Base-by-base conservation (phyloP, 352 stramenopile species). In the Globisporangium megalacanthum region DNA sequence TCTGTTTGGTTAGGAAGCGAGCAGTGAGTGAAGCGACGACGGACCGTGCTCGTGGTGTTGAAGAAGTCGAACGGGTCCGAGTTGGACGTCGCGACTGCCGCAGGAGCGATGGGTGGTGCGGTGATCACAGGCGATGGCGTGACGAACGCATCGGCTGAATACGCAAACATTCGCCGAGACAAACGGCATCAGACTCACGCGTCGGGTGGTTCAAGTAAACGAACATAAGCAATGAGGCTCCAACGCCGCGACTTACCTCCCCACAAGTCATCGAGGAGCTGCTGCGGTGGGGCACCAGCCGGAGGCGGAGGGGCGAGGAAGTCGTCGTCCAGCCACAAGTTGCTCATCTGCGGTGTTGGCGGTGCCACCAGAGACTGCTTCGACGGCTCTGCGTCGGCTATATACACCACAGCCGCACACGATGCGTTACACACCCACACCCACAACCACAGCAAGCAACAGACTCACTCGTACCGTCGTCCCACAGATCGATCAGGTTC, bases 401-500 rank as follows among this genome's bases (percentile, higher is more conserved):
- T 46, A 51, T 13, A 4, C 19, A 41, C 15, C 59, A 29, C 6
- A 29, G 37, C n/a, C 20, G 20, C 50, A 15, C 25, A 29, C 29
- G 46, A 13, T 49, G 9, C 15, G 8, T 14, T 1, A 17, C 2
- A 19, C 14, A 10, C 31, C 13, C 17, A 48, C 19, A 4, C 1
- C 4, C n/a, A 31, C 1, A n/a, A n/a, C n/a, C n/a, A n/a, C n/a
- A n/a, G n/a, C n/a, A n/a, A n/a, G n/a, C n/a, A n/a, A n/a, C n/a
- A n/a, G n/a, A 4, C 1, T 2, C n/a, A 31, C 1, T 22, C 68
- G 54, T 70, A 88, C 75, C 71, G 58, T 17, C n/a, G n/a, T 86
- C 74, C 72, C 76, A 88, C 46, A 90, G 55, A 35, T 90, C 68
- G 25, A 90, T 88, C 49, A 90, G 56, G 48, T 86, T 66, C 41